These are phyloP conservation scores for Ogataea naganishii DNA, from an alignment of 805 yeast genomes.

Conservation along the genomic window DNA sequence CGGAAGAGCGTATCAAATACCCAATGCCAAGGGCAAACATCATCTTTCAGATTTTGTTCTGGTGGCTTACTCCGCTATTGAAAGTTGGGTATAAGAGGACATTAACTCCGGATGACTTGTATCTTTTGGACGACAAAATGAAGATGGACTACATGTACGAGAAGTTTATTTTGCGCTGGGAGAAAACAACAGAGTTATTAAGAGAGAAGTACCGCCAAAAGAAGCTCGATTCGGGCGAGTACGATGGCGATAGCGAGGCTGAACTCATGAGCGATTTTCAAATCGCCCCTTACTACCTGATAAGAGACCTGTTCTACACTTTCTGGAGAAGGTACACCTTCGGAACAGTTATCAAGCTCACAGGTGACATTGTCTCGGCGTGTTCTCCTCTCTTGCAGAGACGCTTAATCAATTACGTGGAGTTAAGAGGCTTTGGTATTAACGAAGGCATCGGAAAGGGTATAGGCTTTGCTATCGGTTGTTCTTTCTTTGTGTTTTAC, in stretches of 20 bases:
- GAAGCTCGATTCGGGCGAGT: no score
- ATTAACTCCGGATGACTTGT: conserved; percentile 56
- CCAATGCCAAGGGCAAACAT: conserved; percentile 37
- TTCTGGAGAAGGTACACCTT: conserved; percentile 36
- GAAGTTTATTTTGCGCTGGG: conserved; percentile 27
- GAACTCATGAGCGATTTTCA: conserved; percentile 18
- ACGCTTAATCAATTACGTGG: conserved; percentile 55
- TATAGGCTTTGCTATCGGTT: conserved; percentile 71
- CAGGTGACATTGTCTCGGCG: conserved; percentile 39
- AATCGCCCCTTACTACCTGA: conserved; percentile 11
- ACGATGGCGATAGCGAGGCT: conserved; percentile 3
- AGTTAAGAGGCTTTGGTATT: conserved; percentile 33
- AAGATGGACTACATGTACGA: conserved; percentile 31
- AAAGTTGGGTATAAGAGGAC: conserved; percentile 66
- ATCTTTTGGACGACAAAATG: conserved; percentile 31
- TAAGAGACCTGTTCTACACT: conserved; percentile 37
- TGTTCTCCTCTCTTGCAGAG: conserved; percentile 61
- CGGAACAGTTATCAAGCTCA: conserved; percentile 30
- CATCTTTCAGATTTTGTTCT: conserved; percentile 41
- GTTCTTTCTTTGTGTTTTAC: conserved; percentile 44
- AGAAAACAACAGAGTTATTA: conserved; percentile 21
- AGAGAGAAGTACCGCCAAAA: conserved; percentile 14
- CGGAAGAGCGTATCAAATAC: conserved; percentile 40
- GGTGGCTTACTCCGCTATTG: conserved; percentile 64
- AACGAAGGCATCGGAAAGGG: conserved; percentile 46